phyloP scores from a whole-genome alignment of 805 yeast species.

The Spathaspora boniae region DNA sequence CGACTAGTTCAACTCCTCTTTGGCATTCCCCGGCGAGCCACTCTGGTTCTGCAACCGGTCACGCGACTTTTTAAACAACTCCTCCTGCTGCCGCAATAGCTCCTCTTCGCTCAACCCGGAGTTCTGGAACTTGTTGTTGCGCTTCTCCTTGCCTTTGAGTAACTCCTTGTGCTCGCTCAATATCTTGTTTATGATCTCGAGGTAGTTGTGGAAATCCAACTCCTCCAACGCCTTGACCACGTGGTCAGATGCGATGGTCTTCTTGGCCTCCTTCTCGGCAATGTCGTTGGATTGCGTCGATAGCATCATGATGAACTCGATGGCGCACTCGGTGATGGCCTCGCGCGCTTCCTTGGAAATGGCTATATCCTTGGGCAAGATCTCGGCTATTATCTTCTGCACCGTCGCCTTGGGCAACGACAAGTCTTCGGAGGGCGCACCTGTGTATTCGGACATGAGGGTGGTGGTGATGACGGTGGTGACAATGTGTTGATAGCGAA shows the following conservation, averaged over 20 bases:
- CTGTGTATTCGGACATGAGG: slow-evolving; percentile 38
- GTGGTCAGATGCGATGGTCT: slow-evolving; percentile 95
- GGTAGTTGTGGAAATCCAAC: slow-evolving; percentile 80
- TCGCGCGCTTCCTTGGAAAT: slow-evolving; percentile 93
- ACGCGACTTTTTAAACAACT: slow-evolving; percentile 75
- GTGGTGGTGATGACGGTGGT: no score
- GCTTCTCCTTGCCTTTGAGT: slow-evolving; percentile 83
- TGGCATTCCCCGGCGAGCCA: slow-evolving; percentile 4
- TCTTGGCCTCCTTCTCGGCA: slow-evolving; percentile 93
- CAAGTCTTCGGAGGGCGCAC: slow-evolving; percentile 35
- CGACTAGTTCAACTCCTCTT: slow-evolving; percentile 3
- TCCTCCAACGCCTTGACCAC: slow-evolving; percentile 86
- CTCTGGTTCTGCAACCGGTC: slow-evolving; percentile 49
- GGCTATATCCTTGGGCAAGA: slow-evolving; percentile 81
- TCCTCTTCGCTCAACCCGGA: slow-evolving; percentile 93
- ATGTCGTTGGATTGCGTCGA: slow-evolving; percentile 93
- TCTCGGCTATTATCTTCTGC: slow-evolving; percentile 88
- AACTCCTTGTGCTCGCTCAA: slow-evolving; percentile 84
- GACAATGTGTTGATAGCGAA: no score
- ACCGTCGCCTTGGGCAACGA: slow-evolving; percentile 75
- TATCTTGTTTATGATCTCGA: slow-evolving; percentile 76
- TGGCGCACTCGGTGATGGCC: slow-evolving; percentile 92
- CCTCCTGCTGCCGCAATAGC: slow-evolving; percentile 86
- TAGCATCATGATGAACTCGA: slow-evolving; percentile 91
- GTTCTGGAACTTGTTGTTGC: slow-evolving; percentile 88